Evolutionary conservation across 805 yeast species (phyloP), one percentile per base, ranked within the genome.

Genomic region (Ogataea corticis): DNA sequence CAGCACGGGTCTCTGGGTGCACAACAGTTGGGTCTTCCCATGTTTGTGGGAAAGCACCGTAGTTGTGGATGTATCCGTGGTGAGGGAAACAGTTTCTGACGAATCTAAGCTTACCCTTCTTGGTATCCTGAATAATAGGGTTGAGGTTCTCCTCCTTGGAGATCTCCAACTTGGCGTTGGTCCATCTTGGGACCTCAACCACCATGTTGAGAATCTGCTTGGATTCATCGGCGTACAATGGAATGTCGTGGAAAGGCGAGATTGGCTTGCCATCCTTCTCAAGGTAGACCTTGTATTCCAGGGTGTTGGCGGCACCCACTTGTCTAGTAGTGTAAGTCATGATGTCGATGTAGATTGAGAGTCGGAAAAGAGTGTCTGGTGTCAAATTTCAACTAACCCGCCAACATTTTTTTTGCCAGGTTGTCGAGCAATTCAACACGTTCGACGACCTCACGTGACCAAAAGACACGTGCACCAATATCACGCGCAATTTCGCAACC

Each of bases 81-180:
- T 87, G 96, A 43, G 99, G 99, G 88, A 92, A 92, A 70, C 96
- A 83, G 81, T 94, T 94, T 76, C 96, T 85, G 49, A 94, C 98
- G 60, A 85, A 94, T 75, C 98, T 83, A 63, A 90, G 81, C 71
- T 89, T 85, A 57, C 97, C 98, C 79, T 94, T 92, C 78, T 94
- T 94, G 65, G 95, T 87, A 72, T 94, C 99, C 76, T 94, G 99
- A 51, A 87, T 76, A 60, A 94, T 94, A 62, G 99, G 99, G 77
- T 94, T 94, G 66, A 90, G 77, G 37, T 79, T 70, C 58, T 73
- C 73, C 61, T 87, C 96, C 74, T 90, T 91, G 68, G 86, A 80
- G 70, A 91, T 90, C 72, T 94, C 99, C 69, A 91, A 77, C 77
- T 94, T 94, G 55, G 97, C 98, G 68, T 94, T 94, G 64, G 96